Percentiles rank a stretch among this genome's conserved stretches.
Conservation (phyloP, 768 basidiomycete species). For the Mycena metata region DNA sequence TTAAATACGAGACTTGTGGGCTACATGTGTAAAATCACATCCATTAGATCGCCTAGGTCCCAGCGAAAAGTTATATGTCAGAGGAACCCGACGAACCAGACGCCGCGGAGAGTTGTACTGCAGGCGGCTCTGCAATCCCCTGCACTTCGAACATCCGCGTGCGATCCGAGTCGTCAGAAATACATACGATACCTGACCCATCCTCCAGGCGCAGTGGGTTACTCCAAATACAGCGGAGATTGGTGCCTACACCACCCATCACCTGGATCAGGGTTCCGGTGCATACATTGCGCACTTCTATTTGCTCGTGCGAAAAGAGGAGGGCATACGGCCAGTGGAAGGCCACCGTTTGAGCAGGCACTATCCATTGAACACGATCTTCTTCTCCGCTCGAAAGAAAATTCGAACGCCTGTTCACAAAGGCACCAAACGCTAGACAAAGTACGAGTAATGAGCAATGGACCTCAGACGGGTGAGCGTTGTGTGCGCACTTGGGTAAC, state of each 20-base stretch:
- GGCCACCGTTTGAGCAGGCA: neutral
- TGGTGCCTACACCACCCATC: neutral
- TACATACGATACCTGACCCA: too few relatives aligned
- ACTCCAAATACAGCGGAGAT: slow-evolving; percentile 1
- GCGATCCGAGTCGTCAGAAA: too few relatives aligned
- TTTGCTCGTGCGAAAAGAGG: slow-evolving; percentile 3
- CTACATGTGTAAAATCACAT: too few relatives aligned
- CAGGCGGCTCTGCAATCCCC: too few relatives aligned
- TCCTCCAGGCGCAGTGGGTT: too few relatives aligned
- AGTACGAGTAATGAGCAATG: neutral
- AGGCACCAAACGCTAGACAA: neutral
- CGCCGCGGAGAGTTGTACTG: too few relatives aligned
- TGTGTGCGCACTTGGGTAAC: slow-evolving; percentile 9
- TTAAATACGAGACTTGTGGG: too few relatives aligned
- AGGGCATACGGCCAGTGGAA: slow-evolving; percentile 3
- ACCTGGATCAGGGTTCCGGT: slow-evolving; percentile 4
- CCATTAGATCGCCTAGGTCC: too few relatives aligned
- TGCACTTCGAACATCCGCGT: too few relatives aligned
- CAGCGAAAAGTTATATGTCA: too few relatives aligned
- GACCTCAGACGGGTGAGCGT: neutral
- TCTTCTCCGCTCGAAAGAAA: neutral
- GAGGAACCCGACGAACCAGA: too few relatives aligned
- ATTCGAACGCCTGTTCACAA: neutral
- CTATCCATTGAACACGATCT: slow-evolving; percentile 7
- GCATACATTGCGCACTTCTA: slow-evolving; percentile 1